Evolutionary conservation across 1,139 yeast genomes (phyloP), one percentile per base, ranked within the genome.

Genomic region (Yamadazyma triangularis): DNA sequence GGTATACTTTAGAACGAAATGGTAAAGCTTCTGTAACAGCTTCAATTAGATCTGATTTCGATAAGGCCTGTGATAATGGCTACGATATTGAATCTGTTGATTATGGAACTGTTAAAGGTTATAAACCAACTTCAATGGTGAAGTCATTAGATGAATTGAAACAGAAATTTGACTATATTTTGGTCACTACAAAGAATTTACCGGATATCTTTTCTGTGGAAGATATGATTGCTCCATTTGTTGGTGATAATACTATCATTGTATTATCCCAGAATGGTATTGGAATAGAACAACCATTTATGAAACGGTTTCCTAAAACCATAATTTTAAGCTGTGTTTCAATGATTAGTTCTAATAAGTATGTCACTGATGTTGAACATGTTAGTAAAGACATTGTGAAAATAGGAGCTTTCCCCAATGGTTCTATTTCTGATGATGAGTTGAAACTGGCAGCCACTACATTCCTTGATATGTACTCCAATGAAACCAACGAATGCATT

Each of bases 261-360:
- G 48, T 56, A n/a, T 46, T 56, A 22, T 35, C 54, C 25, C 60
- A 56, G 35, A 62, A 61, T 35, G 68, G 68, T 3, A 51, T 61
- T 32, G 60, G 51, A 16, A 57, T 38, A 24, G 50, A 11, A 65
- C 69, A 43, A 15, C 27, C 26, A 10, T 26, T 26, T 13, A 14
- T 19, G 4, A 20, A 31, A 3, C 34, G 36, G 5, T 37, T 56
- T 6, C 41, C 46, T 8, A 33, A 30, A 3, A 22, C 27, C n/a
- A 42, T 38, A 2, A 27, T 50, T 4, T 41, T 56, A 26, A 48
- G 56, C 28, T 60, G 60, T 4, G 57, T 56, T 11, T 47, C 56
- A 9, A 46, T 49, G 41, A 56, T 56, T 28, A 48, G 57, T 21
- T 51, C 58, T 22, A 41, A 48, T 15, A 53, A 52, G 38, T 56